phyloP scores from a whole-genome alignment of 176 grass and related monocot genomes.

The maize (Zea mays) region DNA sequence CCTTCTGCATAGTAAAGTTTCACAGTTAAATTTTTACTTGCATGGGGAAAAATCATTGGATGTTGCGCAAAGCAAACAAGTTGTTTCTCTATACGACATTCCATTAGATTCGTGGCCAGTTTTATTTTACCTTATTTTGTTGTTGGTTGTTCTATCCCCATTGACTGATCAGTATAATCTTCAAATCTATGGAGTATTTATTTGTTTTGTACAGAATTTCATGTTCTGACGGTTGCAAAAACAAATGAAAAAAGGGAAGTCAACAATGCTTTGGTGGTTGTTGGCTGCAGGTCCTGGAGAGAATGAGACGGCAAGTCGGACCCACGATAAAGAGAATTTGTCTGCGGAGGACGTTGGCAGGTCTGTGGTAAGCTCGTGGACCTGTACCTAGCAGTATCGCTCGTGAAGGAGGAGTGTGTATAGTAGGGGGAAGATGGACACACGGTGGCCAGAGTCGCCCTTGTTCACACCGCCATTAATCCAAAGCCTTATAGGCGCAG shows the following conservation, averaged over 20 bases:
- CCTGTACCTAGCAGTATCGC: background rate
- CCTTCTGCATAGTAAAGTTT: constrained; percentile 5
- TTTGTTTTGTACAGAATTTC: too few relatives aligned
- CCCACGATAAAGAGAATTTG: constrained; percentile 63
- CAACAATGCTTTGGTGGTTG: too few relatives aligned
- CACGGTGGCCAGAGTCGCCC: constrained; percentile 38
- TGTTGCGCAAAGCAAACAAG: background rate
- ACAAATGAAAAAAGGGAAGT: too few relatives aligned
- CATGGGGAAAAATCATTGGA: background rate
- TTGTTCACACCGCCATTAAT: constrained; percentile 37
- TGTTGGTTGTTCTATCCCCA: background rate
- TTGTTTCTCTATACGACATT: background rate
- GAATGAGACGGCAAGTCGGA: constrained; percentile 40
- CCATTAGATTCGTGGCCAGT: background rate
- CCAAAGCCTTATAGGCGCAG: constrained; percentile 17
- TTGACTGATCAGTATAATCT: too few relatives aligned
- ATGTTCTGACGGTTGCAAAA: too few relatives aligned
- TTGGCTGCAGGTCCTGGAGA: constrained; percentile 20
- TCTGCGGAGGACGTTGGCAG: constrained; percentile 68
- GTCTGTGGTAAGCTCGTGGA: constrained; percentile 62
- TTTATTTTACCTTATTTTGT: background rate
- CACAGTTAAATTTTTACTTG: background rate
- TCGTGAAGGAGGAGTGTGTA: background rate
- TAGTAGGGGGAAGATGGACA: constrained; percentile 34
- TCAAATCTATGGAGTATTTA: too few relatives aligned